phyloP scores from a whole-genome alignment of 352 stramenopile genomes.

The Paralagenidium karlingii region DNA sequence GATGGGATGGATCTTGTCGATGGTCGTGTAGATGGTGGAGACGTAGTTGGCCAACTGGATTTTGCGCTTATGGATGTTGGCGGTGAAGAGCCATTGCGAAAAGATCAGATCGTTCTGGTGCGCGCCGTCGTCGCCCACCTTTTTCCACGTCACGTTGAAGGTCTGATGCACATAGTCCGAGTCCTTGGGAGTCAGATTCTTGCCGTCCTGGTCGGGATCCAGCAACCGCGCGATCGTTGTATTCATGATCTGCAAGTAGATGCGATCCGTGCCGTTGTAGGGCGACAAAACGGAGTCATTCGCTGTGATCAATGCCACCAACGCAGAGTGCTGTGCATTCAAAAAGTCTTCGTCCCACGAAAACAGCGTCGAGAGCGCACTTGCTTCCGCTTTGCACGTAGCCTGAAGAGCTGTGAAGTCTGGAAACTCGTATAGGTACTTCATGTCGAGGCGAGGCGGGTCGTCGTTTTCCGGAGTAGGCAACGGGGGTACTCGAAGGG shows the following conservation, averaged over 20 bases:
- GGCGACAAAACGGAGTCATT: constrained; percentile 28
- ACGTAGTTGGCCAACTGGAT: constrained; percentile 23
- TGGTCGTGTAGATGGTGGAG: constrained; percentile 12
- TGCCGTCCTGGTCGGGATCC: constrained; percentile 27
- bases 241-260: constrained; percentile 33
- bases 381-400: constrained; percentile 3
- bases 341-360: constrained; percentile 36
- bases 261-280: constrained; percentile 28
- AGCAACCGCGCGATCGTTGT: constrained; percentile 20
- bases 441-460: constrained; percentile 24
- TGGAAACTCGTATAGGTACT: constrained; percentile 28
- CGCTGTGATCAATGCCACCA: constrained; percentile 19
- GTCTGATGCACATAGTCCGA: constrained; percentile 18
- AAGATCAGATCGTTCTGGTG: constrained; percentile 28
- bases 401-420: constrained; percentile 25
- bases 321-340: constrained; percentile 6
- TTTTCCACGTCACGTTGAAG: constrained; percentile 43
- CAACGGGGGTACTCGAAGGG: constrained; percentile 41
- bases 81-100: constrained; percentile 27
- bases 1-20: constrained; percentile 17
- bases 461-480: constrained; percentile 26
- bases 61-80: constrained; percentile 28
- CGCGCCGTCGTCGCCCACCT: constrained; percentile 18
- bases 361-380: constrained; percentile 27
- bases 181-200: constrained; percentile 19